Evolutionary conservation across 768 basidiomycete genomes (phyloP).

Genomic region (Lentinula detonsa): DNA sequence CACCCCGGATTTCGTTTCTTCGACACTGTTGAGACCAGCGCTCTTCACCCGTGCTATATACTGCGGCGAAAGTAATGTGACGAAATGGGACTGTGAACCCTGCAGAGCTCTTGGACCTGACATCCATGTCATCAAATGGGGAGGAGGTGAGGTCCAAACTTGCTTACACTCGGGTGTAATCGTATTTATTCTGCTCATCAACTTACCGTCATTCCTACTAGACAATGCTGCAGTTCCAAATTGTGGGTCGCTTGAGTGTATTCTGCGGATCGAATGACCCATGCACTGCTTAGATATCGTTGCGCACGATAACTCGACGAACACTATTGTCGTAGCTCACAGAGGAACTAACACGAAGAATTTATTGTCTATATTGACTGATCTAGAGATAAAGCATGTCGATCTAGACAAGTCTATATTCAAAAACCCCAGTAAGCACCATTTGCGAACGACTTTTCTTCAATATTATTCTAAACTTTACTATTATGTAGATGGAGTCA

Average conservation of each 20-base stretch:
- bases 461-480: neutral
- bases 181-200: too few relatives aligned
- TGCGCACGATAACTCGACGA: slow-evolving; percentile 13
- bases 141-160: neutral
- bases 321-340: slow-evolving; percentile 21
- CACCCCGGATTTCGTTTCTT: neutral
- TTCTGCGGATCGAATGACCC: too few relatives aligned
- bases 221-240: neutral
- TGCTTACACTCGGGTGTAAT: too few relatives aligned
- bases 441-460: neutral
- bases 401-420: neutral
- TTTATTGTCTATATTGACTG: neutral
- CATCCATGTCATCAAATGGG: neutral
- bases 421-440: neutral
- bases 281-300: slow-evolving; percentile 11
- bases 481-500: neutral
- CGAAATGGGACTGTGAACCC: neutral
- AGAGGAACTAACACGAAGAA: slow-evolving; percentile 19
- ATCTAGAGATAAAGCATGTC: neutral
- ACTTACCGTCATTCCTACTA: neutral
- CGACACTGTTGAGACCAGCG: neutral
- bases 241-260: neutral
- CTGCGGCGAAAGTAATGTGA: neutral
- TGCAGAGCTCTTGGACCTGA: neutral
- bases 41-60: neutral